These are phyloP conservation scores for Chytriomyces confervae DNA, from an alignment of 192 early-diverging fungal genomes.

Conservation along the genomic window DNA sequence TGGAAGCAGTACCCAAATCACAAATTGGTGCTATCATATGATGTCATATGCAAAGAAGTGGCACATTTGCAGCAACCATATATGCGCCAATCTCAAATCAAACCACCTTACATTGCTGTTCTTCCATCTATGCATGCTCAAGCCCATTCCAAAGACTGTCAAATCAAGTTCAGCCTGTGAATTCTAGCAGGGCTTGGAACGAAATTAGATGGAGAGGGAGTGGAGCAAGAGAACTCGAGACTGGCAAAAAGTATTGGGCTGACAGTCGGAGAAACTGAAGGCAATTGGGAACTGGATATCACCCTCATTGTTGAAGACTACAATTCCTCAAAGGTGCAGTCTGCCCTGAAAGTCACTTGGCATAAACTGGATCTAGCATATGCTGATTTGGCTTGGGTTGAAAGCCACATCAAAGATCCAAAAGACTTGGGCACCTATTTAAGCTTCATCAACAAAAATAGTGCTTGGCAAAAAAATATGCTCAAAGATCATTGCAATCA, in stretches of 20 bases:
- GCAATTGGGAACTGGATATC: conserved; percentile 14
- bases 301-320: neutral
- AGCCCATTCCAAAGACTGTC: conserved; percentile 18
- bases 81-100: neutral
- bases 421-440: no score
- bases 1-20: no score
- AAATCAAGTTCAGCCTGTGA: neutral
- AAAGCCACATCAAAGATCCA: no score
- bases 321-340: neutral
- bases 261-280: conserved; percentile 3
- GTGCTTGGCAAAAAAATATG: no score
- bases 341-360: no score
- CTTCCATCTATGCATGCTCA: conserved; percentile 20
- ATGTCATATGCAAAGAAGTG: no score
- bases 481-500: no score
- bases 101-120: conserved; percentile 3
- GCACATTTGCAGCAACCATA: no score
- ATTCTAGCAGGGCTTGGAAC: conserved; percentile 1
- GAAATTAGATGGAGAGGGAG: conserved; percentile 14
- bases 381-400: neutral
- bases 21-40: no score
- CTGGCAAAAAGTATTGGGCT: conserved; percentile 7
- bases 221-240: neutral
- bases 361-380: neutral
- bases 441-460: no score